Evolutionary conservation across 352 stramenopile species (phyloP).

Genomic region (Phytophthora aleatoria): DNA sequence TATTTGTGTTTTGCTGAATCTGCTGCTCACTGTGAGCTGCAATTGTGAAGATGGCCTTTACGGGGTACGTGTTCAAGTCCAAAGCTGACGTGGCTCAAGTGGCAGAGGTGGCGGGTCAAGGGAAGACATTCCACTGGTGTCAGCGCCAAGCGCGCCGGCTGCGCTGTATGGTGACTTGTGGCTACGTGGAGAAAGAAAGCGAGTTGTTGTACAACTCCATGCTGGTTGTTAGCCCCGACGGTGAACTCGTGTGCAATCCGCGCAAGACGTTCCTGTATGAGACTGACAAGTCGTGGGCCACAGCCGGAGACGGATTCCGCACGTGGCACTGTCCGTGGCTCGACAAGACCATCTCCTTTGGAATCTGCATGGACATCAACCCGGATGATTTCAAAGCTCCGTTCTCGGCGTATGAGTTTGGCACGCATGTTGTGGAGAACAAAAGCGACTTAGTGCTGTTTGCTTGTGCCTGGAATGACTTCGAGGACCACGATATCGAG

Average conservation of each 20-base stretch:
- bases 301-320: slow-evolving; percentile 58
- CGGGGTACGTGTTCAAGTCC: slow-evolving; percentile 77
- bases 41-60: slow-evolving; percentile 73
- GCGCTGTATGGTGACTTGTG: slow-evolving; percentile 69
- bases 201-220: slow-evolving; percentile 77
- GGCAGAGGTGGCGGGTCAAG: slow-evolving; percentile 60
- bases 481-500: slow-evolving; percentile 54
- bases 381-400: slow-evolving; percentile 77
- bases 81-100: slow-evolving; percentile 59
- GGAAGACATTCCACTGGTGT: slow-evolving; percentile 73
- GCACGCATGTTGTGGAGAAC: slow-evolving; percentile 46
- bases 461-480: slow-evolving; percentile 84
- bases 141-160: slow-evolving; percentile 63
- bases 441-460: slow-evolving; percentile 81
- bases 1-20: neutral
- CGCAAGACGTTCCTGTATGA: slow-evolving; percentile 88
- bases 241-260: slow-evolving; percentile 70
- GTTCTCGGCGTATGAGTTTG: slow-evolving; percentile 79
- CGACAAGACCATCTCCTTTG: slow-evolving; percentile 77
- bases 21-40: slow-evolving; percentile 6
- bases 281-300: slow-evolving; percentile 84
- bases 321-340: slow-evolving; percentile 82
- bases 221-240: slow-evolving; percentile 75
- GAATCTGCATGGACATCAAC: slow-evolving; percentile 93
- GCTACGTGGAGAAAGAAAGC: slow-evolving; percentile 62